Conservation (phyloP, 352 stramenopile genomes). For the Plasmopara viticola region DNA sequence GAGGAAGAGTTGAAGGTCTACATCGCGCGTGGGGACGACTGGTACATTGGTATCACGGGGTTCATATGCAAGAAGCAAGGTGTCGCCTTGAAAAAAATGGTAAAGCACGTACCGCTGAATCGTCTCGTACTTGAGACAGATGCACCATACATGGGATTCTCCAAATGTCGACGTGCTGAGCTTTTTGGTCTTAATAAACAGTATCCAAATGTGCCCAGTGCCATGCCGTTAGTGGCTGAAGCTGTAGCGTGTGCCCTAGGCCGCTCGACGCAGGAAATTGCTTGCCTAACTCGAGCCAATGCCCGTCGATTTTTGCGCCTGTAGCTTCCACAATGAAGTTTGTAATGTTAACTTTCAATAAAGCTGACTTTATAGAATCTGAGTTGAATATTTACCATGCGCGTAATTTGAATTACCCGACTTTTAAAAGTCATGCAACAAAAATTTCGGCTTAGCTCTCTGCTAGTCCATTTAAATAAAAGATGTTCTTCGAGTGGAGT, state of each 20-base stretch:
- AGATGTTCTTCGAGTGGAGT: no score
- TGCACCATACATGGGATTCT: slow-evolving; percentile 88
- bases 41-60: slow-evolving; percentile 88
- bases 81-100: slow-evolving; percentile 43
- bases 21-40: slow-evolving; percentile 51
- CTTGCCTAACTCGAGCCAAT: slow-evolving; percentile 53
- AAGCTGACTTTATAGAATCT: neutral
- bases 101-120: slow-evolving; percentile 61
- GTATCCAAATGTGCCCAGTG: slow-evolving; percentile 74
- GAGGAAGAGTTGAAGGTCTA: slow-evolving; percentile 70
- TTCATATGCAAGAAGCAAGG: slow-evolving; percentile 84
- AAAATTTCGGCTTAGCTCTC: no score
- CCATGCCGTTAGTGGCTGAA: slow-evolving; percentile 51
- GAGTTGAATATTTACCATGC: neutral
- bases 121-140: slow-evolving; percentile 89
- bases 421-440: no score
- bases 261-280: slow-evolving; percentile 46
- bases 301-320: slow-evolving; percentile 65
- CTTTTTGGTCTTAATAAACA: slow-evolving; percentile 43
- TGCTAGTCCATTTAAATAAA: no score
- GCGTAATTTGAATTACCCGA: no score
- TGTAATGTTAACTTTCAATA: neutral
- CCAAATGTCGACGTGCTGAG: slow-evolving; percentile 47
- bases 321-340: neutral
- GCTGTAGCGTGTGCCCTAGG: slow-evolving; percentile 45